These are phyloP conservation scores for Microsporum audouinii DNA, from an alignment of 2,329 filamentous ascomycete genomes.

Conservation along the genomic window DNA sequence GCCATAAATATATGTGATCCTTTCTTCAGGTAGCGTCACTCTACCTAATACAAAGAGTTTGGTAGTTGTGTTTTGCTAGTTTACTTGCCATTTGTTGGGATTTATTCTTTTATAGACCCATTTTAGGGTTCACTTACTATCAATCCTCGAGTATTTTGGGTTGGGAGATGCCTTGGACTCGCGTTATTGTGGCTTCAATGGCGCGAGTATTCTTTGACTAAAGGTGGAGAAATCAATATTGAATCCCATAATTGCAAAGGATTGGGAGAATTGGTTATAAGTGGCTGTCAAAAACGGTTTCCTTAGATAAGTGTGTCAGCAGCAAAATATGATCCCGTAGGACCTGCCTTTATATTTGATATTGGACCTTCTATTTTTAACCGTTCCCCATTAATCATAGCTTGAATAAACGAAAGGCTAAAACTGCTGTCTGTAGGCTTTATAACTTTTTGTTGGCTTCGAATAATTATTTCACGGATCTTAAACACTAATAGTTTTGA, in stretches of 20 bases:
- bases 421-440: background rate
- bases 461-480: background rate
- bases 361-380: background rate
- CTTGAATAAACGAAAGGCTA: background rate
- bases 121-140: background rate
- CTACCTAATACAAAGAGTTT: background rate
- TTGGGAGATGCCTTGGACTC: background rate
- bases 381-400: background rate
- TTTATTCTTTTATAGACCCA: background rate
- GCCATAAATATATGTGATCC: background rate
- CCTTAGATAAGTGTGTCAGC: too few relatives aligned
- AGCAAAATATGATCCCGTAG: background rate
- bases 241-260: background rate
- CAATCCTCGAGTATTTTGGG: background rate
- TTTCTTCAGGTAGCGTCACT: background rate
- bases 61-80: background rate
- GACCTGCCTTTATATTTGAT: background rate
- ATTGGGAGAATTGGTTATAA: background rate
- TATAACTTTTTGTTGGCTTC: background rate
- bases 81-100: background rate
- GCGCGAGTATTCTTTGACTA: background rate
- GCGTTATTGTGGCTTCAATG: background rate
- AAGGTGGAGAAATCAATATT: background rate
- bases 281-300: too few relatives aligned
- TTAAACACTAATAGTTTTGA: slow-evolving; percentile 72